Base-by-base conservation (phyloP, 2,329 filamentous ascomycete species). In the Cladosporium sp. region DNA sequence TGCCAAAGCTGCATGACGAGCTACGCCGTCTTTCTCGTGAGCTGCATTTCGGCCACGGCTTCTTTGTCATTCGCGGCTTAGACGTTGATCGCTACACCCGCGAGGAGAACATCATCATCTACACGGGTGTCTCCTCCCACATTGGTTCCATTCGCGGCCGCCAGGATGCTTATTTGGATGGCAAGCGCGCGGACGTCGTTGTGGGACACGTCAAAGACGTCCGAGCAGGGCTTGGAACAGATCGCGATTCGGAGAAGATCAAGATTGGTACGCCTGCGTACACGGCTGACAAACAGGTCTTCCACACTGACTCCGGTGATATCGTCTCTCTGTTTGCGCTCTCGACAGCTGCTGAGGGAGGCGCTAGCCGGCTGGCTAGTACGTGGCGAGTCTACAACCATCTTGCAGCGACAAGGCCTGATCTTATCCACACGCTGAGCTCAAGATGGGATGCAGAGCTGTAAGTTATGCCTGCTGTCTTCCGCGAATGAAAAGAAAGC, bases 11-110 rank as follows among this genome's bases (percentile, higher is more conserved):
- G 1, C 78, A 78, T 4, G 61, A 68, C 13, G 75, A 72, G 53
- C 72, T 87, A 25, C 69, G 72, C 22, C 55, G 63, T n/a, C 63
- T 86, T 49, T 76, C 78, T 38, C 59, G 66, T 4, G 78, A 84
- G 33, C 62, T 86, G 2, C 74, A 86, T 63, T 61, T 72, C 33
- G 82, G 83, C 40, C 76, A 72, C 43, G 84, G 84, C 0, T 84
- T 88, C 61, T 77, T 75, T 38, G 75, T 86, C 13, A 67, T 88
- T 38, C 80, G 84, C 7, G 84, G 84, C 7, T 67, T 88, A n/a
- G 68, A 81, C 38, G 75, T 81, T 8, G 65, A 71, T 2, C 71
- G 75, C 40, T 80, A 82, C 62, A 71, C 73, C 0, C 74, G 79
- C 33, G 81, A 83, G 59, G 82, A 86, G 55, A 73, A 83, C 55